Conservation (phyloP, 1,139 yeast species). For the Pichia kudriavzevii region DNA sequence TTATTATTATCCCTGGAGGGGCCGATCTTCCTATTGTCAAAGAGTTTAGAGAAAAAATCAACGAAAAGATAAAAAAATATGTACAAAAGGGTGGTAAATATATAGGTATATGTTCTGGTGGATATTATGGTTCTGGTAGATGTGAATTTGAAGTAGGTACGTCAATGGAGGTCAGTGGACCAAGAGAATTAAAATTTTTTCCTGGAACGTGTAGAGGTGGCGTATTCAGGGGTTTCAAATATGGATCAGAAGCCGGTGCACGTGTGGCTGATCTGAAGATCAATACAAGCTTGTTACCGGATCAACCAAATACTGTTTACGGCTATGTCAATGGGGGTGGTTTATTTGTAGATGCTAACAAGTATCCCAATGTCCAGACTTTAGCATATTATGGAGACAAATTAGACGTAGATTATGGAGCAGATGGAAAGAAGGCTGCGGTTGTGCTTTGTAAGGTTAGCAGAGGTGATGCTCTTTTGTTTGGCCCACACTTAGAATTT, state of each 20-base stretch:
- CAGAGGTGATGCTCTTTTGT: slow-evolving; percentile 65
- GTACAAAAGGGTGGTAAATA: slow-evolving; percentile 75
- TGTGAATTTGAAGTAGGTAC: slow-evolving; percentile 82
- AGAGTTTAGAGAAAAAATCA: slow-evolving; percentile 63
- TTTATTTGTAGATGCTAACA: slow-evolving; percentile 67
- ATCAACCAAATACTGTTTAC: slow-evolving; percentile 17
- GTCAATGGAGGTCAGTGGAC: slow-evolving; percentile 75
- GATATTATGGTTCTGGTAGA: slow-evolving; percentile 67
- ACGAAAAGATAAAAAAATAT: slow-evolving; percentile 49
- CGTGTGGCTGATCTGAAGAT: slow-evolving; percentile 46
- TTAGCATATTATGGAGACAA: slow-evolving; percentile 57
- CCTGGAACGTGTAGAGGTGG: slow-evolving; percentile 82
- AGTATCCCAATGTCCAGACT: slow-evolving; percentile 52
- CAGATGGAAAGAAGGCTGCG: slow-evolving; percentile 42
- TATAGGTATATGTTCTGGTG: slow-evolving; percentile 96
- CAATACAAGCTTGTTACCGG: slow-evolving; percentile 27
- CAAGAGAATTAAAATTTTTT: slow-evolving; percentile 70
- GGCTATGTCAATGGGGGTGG: slow-evolving; percentile 85
- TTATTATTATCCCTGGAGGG: slow-evolving; percentile 90
- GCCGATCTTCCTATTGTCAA: slow-evolving; percentile 82
- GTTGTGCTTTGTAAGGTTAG: slow-evolving; percentile 64
- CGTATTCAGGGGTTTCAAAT: slow-evolving; percentile 72
- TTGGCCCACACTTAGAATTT: slow-evolving; percentile 91
- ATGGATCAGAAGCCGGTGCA: slow-evolving; percentile 72
- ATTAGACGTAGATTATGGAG: slow-evolving; percentile 38